Conservation (phyloP, 352 stramenopile species). For the Phytophthora pini region DNA sequence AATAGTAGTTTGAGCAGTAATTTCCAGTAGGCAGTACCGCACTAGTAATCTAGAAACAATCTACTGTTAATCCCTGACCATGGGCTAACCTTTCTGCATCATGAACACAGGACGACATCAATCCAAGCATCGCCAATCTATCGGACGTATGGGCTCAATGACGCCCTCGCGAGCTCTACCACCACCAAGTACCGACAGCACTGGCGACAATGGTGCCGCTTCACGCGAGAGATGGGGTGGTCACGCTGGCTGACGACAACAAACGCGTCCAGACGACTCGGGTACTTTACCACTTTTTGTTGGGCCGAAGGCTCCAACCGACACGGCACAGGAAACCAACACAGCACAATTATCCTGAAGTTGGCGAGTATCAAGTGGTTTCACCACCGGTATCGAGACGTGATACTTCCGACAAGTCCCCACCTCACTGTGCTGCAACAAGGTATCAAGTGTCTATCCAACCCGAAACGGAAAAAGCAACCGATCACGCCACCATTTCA, state of each 20-base stretch:
- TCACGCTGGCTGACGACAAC: slow-evolving; percentile 13
- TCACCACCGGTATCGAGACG: not conserved
- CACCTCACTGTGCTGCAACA: not conserved
- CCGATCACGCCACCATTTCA: slow-evolving; percentile 16
- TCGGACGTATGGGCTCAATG: slow-evolving; percentile 17
- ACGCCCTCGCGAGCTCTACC: slow-evolving; percentile 24
- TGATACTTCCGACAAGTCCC: not conserved
- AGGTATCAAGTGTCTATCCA: slow-evolving; percentile 12
- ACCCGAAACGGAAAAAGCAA: slow-evolving; percentile 12
- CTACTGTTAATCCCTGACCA: not conserved
- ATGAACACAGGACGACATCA: slow-evolving; percentile 16
- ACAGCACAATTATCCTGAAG: slow-evolving; percentile 9
- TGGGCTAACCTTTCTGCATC: slow-evolving; percentile 17
- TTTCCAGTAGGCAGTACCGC: not conserved
- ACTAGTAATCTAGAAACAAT: not conserved
- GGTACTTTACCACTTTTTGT: slow-evolving; percentile 7
- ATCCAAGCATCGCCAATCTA: slow-evolving; percentile 21
- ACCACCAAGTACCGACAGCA: slow-evolving; percentile 12
- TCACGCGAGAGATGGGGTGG: slow-evolving; percentile 21
- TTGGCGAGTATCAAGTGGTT: slow-evolving; percentile 4
- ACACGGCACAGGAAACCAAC: slow-evolving; percentile 1
- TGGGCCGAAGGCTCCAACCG: slow-evolving; percentile 4
- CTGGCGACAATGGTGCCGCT: slow-evolving; percentile 27
- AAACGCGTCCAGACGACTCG: slow-evolving; percentile 3
- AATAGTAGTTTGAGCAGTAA: slow-evolving; percentile 4